phyloP scores from a whole-genome alignment of 768 basidiomycete genomes.

The Clavaria fumosa region DNA sequence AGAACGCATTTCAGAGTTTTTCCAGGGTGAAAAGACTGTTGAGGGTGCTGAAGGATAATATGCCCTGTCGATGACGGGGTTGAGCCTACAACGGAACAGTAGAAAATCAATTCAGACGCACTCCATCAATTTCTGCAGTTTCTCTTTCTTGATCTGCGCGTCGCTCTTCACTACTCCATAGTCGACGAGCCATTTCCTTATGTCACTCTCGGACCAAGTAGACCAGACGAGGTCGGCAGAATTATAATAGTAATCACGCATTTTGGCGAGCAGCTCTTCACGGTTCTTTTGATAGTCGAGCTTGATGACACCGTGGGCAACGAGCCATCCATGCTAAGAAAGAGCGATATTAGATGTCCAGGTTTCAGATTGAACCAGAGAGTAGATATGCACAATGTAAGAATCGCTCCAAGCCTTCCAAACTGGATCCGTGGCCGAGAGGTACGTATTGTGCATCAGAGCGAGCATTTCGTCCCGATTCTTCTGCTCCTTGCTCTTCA shows the following conservation, averaged over 20 bases:
- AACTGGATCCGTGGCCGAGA: constrained; percentile 40
- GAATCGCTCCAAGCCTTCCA: constrained; percentile 84
- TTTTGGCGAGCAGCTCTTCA: constrained; percentile 44
- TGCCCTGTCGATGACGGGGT: constrained; percentile 25
- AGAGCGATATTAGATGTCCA: background rate
- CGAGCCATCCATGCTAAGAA: constrained; percentile 65
- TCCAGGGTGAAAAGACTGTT: constrained; percentile 55
- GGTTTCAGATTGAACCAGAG: background rate
- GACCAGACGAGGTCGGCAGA: constrained; percentile 37
- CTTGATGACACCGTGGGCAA: constrained; percentile 59
- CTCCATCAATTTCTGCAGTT: constrained; percentile 61
- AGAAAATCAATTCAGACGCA: constrained; percentile 18
- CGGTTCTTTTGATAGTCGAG: constrained; percentile 35
- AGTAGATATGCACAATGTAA: constrained; percentile 43
- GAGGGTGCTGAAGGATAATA: constrained; percentile 51
- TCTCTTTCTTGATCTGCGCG: constrained; percentile 50
- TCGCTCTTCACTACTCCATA: constrained; percentile 62
- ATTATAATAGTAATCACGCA: constrained; percentile 70
- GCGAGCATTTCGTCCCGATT: constrained; percentile 52
- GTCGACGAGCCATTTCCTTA: constrained; percentile 66
- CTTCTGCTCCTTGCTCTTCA: constrained; percentile 44
- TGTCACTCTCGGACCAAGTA: constrained; percentile 65
- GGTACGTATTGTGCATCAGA: constrained; percentile 57
- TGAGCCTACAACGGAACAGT: background rate
- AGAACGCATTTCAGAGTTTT: constrained; percentile 49